A percentile compares a stretch with the other conserved stretches of the same genome.
Evolutionary conservation across 192 early-diverging fungal species (phyloP).

Genomic region (Mortierella hygrophila): DNA sequence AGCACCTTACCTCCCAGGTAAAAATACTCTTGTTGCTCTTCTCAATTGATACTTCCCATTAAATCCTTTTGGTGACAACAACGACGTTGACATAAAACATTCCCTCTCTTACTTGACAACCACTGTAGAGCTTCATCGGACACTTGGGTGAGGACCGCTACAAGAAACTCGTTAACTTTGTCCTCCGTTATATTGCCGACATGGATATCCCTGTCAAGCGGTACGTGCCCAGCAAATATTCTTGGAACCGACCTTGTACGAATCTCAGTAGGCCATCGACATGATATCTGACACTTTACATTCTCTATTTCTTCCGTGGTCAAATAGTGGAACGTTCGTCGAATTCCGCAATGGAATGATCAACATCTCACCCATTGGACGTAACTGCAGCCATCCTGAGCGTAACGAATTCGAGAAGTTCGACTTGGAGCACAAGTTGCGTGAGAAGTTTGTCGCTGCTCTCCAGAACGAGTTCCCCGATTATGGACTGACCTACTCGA

Average conservation of each 20-base stretch:
- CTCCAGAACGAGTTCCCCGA: constrained; percentile 89
- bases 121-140: constrained; percentile 85
- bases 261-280: neutral
- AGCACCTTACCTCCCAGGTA: constrained; percentile 77
- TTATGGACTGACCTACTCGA: constrained; percentile 92
- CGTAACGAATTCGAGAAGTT: constrained; percentile 93
- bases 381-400: constrained; percentile 92
- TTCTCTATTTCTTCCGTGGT: neutral
- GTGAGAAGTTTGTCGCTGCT: constrained; percentile 86
- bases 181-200: constrained; percentile 94
- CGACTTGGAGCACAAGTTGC: constrained; percentile 88
- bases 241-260: neutral
- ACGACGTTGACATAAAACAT: neutral
- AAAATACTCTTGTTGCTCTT: neutral
- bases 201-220: constrained; percentile 95
- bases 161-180: constrained; percentile 92
- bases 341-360: constrained; percentile 99
- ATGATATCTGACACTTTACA: neutral
- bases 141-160: constrained; percentile 96
- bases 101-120: neutral
- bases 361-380: constrained; percentile 97
- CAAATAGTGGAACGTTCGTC: constrained; percentile 90
- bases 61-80: neutral
- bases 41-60: neutral
- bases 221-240: constrained; percentile 52